Conservation (phyloP, 306 rosid genomes). For the Pyrus communis region DNA sequence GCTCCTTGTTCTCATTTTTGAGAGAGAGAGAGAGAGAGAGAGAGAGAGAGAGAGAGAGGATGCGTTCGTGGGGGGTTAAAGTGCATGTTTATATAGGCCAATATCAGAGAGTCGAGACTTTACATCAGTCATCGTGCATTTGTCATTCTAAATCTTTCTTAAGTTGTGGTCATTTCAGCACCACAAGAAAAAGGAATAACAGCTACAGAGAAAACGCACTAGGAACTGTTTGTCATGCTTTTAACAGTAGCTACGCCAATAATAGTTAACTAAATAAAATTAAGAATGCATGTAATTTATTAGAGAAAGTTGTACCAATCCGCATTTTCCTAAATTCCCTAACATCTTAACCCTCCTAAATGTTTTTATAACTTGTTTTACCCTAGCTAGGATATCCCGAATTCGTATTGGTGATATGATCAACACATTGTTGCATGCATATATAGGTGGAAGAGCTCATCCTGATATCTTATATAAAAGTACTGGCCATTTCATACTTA, state of each 20-base stretch:
- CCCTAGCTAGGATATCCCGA: too few species aligned
- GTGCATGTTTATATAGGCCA: slow-evolving; percentile 12
- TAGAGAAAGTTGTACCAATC: too few species aligned
- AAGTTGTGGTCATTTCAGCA: neutral
- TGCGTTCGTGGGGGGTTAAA: neutral
- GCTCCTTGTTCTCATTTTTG: slow-evolving; percentile 37
- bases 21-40: neutral
- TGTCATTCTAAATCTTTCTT: too few species aligned
- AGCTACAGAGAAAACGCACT: too few species aligned
- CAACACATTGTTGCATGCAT: neutral
- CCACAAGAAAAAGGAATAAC: too few species aligned
- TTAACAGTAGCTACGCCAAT: too few species aligned
- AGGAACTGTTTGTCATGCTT: too few species aligned
- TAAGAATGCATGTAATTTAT: too few species aligned
- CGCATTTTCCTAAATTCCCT: neutral
- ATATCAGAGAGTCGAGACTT: neutral
- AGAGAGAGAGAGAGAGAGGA: neutral
- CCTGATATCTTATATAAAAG: neutral
- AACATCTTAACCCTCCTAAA: neutral
- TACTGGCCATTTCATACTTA: neutral
- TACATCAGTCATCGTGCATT: neutral
- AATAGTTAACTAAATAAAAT: neutral
- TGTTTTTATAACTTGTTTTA: too few species aligned
- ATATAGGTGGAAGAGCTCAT: neutral
- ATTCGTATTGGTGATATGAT: too few species aligned